phyloP scores from a whole-genome alignment of 164 flowering plant species.

The Cinnamomum micranthum region DNA sequence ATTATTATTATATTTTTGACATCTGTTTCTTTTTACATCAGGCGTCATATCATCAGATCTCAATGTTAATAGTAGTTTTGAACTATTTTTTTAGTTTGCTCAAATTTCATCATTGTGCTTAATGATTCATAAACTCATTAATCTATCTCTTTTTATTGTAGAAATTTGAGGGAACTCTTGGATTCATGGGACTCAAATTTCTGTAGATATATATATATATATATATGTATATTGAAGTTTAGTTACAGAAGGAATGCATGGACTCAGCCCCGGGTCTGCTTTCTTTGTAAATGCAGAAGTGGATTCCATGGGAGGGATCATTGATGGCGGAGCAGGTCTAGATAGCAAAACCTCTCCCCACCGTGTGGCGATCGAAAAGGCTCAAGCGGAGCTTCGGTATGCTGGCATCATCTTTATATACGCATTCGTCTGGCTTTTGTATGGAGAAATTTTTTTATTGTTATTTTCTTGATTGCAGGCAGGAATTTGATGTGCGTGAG shows the following conservation, averaged over 20 bases:
- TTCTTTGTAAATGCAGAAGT: conserved; percentile 83
- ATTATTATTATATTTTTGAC: not conserved
- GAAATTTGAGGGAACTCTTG: conserved; percentile 14
- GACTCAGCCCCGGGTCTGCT: conserved; percentile 57
- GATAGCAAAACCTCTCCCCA: conserved; percentile 79
- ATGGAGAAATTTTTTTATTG: not conserved
- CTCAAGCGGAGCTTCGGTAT: conserved; percentile 89
- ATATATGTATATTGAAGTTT: conserved; percentile 8
- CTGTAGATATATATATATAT: conserved; percentile 14
- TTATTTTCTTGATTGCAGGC: conserved; percentile 46
- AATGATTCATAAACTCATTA: too few relatives aligned
- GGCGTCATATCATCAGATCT: not conserved
- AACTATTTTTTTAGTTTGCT: not conserved
- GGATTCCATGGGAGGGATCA: conserved; percentile 98
- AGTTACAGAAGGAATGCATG: conserved; percentile 63
- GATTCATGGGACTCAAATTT: conserved; percentile 28
- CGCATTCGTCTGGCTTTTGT: conserved; percentile 2
- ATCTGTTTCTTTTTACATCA: not conserved
- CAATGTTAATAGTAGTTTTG: not conserved
- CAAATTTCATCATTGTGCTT: not conserved
- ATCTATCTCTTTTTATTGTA: conserved; percentile 1
- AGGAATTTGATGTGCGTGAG: conserved; percentile 86
- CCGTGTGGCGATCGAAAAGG: conserved; percentile 80
- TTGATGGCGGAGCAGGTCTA: conserved; percentile 73
- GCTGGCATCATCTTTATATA: conserved; percentile 4